phyloP scores from a whole-genome alignment of 2,329 filamentous ascomycete species.

The Aspergillus japonicus region DNA sequence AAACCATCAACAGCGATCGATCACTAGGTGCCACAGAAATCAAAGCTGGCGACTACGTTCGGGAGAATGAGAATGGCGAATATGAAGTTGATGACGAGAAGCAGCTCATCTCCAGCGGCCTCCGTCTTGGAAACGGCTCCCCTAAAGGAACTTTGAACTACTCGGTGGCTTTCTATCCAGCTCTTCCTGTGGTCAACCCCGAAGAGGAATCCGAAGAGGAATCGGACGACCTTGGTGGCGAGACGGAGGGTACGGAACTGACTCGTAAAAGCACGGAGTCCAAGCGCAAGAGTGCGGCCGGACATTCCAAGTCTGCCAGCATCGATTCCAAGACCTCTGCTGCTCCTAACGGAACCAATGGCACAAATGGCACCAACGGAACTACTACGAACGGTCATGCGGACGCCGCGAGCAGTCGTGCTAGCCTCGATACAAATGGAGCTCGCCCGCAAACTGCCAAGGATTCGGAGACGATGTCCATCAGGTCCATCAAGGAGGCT shows the following conservation, averaged over 20 bases:
- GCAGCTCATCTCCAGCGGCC: conserved; percentile 61
- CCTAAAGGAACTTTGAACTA: conserved; percentile 80
- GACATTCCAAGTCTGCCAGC: conserved; percentile 31
- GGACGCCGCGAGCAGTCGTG: conserved; percentile 27
- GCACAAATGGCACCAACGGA: conserved; percentile 14
- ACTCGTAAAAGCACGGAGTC: conserved; percentile 34
- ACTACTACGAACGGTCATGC: conserved; percentile 41
- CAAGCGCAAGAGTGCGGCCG: conserved; percentile 19
- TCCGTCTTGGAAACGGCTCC: conserved; percentile 69
- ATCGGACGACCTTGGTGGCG: conserved; percentile 39
- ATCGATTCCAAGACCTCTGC: conserved; percentile 30
- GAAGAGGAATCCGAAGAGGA: conserved; percentile 62
- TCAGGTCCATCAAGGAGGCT: conserved; percentile 51
- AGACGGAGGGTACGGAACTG: conserved; percentile 17
- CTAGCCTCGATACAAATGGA: conserved; percentile 33
- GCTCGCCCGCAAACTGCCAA: conserved; percentile 43
- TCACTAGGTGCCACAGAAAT: conserved; percentile 80
- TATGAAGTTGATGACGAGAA: conserved; percentile 79
- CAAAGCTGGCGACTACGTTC: conserved; percentile 73
- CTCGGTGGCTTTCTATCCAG: conserved; percentile 86
- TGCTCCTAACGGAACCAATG: conserved; percentile 19
- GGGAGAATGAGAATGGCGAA: conserved; percentile 74
- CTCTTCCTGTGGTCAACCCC: conserved; percentile 81
- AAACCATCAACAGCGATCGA: conserved; percentile 87
- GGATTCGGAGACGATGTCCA: conserved; percentile 47